Evolutionary conservation across 2,329 filamentous ascomycete genomes (phyloP).

Genomic region (Xylaria sp.): DNA sequence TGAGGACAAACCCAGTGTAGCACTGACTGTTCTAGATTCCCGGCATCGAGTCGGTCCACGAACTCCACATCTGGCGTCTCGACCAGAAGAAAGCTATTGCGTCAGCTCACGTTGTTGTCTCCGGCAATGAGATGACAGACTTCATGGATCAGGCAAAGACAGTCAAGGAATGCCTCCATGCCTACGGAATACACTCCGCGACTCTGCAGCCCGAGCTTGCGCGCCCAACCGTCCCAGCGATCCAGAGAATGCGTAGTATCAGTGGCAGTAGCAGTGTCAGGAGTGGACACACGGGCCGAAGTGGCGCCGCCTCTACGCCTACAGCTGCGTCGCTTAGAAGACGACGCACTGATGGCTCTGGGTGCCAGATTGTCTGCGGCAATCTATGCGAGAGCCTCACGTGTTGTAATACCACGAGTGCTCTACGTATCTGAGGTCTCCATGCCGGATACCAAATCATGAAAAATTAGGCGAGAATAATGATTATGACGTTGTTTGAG

Average conservation of each 20-base stretch:
- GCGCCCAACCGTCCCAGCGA: conserved; percentile 4
- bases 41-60: conserved; percentile 70
- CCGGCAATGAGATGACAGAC: conserved; percentile 57
- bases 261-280: neutral
- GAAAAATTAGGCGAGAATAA: neutral
- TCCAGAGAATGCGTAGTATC: neutral
- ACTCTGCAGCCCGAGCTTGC: conserved; percentile 71
- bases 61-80: conserved; percentile 76
- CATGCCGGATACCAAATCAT: too few species aligned
- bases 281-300: conserved; percentile 6
- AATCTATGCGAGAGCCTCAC: conserved; percentile 40
- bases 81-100: conserved; percentile 74
- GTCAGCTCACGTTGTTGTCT: conserved; percentile 70
- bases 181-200: conserved; percentile 73
- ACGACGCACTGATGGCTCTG: conserved; percentile 33
- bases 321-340: conserved; percentile 39
- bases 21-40: conserved; percentile 57
- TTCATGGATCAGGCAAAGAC: conserved; percentile 67
- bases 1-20: neutral
- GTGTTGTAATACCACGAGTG: conserved; percentile 35
- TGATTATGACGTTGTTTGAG: neutral
- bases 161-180: conserved; percentile 72
- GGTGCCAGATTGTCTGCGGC: conserved; percentile 42
- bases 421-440: conserved; percentile 30
- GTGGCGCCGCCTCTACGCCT: conserved; percentile 1